A percentile compares a stretch with the other conserved stretches of the same genome.
Conservation (phyloP, 192 early-diverging fungal species). For the Coemansia sp. region DNA sequence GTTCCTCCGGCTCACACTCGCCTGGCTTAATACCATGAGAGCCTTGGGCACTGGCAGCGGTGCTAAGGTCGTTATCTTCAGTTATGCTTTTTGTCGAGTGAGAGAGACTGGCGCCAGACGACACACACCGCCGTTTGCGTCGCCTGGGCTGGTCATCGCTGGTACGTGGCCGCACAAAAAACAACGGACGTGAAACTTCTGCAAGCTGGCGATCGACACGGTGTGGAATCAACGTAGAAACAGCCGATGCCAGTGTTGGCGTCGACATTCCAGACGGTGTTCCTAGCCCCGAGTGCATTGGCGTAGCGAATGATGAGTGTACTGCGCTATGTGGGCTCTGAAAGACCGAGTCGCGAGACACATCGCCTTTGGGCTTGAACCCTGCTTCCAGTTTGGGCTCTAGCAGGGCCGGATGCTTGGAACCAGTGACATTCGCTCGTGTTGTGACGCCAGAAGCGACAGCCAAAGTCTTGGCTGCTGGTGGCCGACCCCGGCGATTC, state of each 20-base stretch:
- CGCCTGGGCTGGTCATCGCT: slow-evolving; percentile 27
- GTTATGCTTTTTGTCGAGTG: background rate
- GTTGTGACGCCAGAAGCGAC: background rate
- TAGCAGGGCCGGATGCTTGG: background rate
- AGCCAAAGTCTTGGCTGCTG: background rate
- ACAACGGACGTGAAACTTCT: slow-evolving; percentile 35
- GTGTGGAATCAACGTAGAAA: slow-evolving; percentile 31
- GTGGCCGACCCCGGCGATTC: background rate
- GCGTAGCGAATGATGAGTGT: background rate
- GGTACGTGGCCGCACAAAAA: slow-evolving; percentile 46
- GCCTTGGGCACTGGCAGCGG: background rate
- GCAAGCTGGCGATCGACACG: slow-evolving; percentile 52
- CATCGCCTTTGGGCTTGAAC: background rate
- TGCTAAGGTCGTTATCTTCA: too few species aligned
- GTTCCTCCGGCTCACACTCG: slow-evolving; percentile 10
- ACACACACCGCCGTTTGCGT: slow-evolving; percentile 47
- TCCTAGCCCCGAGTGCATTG: background rate
- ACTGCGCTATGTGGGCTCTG: background rate
- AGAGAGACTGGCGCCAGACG: slow-evolving; percentile 13
- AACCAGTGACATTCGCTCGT: background rate
- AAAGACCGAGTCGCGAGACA: background rate
- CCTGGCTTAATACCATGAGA: background rate
- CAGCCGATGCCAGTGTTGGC: slow-evolving; percentile 4
- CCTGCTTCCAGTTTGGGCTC: background rate
- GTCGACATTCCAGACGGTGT: slow-evolving; percentile 4